These are phyloP conservation scores for Dioscorea cayenensis DNA, from an alignment of 116 monocot genomes.

Conservation along the genomic window DNA sequence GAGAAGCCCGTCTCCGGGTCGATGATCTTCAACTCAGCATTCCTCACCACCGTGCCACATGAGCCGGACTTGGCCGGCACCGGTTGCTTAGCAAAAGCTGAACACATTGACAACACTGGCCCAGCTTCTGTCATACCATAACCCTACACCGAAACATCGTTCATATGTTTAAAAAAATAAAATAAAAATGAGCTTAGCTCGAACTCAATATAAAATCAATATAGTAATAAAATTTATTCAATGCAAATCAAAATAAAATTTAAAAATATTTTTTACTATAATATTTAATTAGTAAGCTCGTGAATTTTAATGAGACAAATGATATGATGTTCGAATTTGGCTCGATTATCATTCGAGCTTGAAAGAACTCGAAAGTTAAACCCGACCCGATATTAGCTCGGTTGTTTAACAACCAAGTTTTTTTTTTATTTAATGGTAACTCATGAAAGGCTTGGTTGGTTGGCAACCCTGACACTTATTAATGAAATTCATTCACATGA, in stretches of 20 bases:
- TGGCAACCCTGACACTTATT: constrained; percentile 13
- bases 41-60: constrained; percentile 77
- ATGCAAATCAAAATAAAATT: no score
- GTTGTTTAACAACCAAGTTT: no score
- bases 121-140: constrained; percentile 99
- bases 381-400: no score
- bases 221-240: constrained; percentile 1
- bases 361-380: no score
- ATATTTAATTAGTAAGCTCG: no score
- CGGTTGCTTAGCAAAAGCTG: constrained; percentile 69
- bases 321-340: no score
- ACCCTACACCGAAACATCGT: constrained; percentile 32
- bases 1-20: constrained; percentile 80
- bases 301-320: no score
- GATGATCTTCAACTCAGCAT: constrained; percentile 77
- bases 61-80: constrained; percentile 52
- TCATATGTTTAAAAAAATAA: background rate
- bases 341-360: no score
- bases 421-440: no score
- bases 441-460: no score
- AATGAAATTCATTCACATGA: constrained; percentile 86
- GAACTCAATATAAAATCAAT: constrained; percentile 40
- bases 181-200: no score
- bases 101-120: constrained; percentile 87
- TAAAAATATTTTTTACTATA: no score